Evolutionary conservation across 441 rosid species (phyloP).

Genomic region (Gossypium lobatum): DNA sequence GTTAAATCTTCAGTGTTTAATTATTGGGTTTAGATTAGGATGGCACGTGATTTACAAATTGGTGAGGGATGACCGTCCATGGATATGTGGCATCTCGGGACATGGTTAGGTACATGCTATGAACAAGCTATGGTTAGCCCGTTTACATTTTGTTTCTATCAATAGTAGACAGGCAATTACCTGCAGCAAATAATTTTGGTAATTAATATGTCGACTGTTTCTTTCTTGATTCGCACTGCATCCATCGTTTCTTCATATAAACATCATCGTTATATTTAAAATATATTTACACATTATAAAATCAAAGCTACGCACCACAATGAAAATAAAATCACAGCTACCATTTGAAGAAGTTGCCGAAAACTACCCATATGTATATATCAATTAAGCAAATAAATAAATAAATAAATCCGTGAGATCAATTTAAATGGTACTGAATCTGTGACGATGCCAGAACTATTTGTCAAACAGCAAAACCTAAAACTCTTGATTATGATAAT

Average conservation of each 20-base stretch:
- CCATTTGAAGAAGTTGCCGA: not conserved
- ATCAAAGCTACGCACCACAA: not conserved
- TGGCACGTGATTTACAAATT: not conserved
- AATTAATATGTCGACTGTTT: conserved; percentile 18
- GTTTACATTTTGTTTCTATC: not conserved
- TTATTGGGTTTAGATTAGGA: not conserved
- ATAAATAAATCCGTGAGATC: not conserved
- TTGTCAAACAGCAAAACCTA: not conserved
- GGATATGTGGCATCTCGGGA: not conserved
- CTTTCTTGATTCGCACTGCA: conserved; percentile 22
- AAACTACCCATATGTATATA: not conserved
- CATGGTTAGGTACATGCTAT: not conserved
- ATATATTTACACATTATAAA: not conserved
- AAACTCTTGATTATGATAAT: not conserved
- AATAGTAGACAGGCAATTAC: not conserved
- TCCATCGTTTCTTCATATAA: not conserved
- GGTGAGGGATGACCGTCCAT: not conserved
- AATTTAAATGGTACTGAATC: not conserved
- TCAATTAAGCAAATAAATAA: too few relatives aligned
- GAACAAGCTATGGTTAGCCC: not conserved
- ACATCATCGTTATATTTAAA: not conserved
- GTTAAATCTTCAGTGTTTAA: not conserved
- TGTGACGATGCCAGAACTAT: too few relatives aligned
- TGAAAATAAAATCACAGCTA: not conserved
- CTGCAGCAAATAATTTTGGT: not conserved